These are phyloP conservation scores for Raphanus sativus DNA, from an alignment of 345 rosid species.

Conservation along the genomic window DNA sequence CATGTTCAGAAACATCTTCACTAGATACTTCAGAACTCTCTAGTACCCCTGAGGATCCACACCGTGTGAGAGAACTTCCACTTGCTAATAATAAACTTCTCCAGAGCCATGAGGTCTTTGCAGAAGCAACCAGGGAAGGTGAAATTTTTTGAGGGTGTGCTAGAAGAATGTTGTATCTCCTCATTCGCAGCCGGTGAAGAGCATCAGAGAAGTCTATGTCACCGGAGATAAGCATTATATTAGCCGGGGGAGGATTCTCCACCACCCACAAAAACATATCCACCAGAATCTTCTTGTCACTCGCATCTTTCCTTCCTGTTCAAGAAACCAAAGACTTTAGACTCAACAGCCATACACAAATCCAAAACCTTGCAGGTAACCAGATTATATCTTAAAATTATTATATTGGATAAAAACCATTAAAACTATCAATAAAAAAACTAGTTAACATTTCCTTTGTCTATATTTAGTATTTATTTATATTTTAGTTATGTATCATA, in stretches of 20 bases:
- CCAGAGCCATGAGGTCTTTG: slow-evolving; percentile 80
- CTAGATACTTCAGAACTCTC: not conserved
- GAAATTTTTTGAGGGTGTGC: slow-evolving; percentile 68
- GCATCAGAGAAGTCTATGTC: slow-evolving; percentile 90
- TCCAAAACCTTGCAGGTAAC: not conserved
- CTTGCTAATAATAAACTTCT: slow-evolving; percentile 61
- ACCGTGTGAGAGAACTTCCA: slow-evolving; percentile 45
- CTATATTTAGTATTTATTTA: too few species aligned
- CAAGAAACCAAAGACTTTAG: not conserved
- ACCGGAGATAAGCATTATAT: slow-evolving; percentile 77
- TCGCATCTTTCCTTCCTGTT: slow-evolving; percentile 89
- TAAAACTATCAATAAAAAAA: too few species aligned
- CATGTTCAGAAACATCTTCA: slow-evolving; percentile 24
- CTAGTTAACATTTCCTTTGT: too few species aligned
- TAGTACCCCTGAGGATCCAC: not conserved
- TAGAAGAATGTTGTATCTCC: slow-evolving; percentile 75
- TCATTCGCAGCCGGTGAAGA: slow-evolving; percentile 88
- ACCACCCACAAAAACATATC: slow-evolving; percentile 93
- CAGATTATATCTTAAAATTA: too few species aligned
- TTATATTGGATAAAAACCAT: too few species aligned
- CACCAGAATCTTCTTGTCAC: slow-evolving; percentile 88
- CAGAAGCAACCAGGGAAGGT: slow-evolving; percentile 61
- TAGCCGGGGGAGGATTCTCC: slow-evolving; percentile 87
- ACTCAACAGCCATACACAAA: not conserved
- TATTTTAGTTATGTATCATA: too few species aligned